Evolutionary conservation across 2,329 filamentous ascomycete species (phyloP).

Genomic region (Aspergillus ochraceus): DNA sequence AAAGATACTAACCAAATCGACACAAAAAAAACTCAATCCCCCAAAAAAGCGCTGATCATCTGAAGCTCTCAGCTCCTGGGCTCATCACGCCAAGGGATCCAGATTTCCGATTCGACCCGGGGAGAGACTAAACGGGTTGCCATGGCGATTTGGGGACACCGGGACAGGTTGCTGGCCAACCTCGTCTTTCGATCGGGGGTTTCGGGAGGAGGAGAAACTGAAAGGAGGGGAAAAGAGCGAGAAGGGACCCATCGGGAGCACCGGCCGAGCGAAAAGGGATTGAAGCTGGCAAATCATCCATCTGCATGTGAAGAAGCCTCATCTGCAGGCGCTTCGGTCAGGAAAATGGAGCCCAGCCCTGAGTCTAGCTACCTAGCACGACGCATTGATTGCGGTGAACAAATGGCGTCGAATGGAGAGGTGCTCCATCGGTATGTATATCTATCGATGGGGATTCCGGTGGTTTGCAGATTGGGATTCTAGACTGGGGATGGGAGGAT

Average conservation of each 20-base stretch:
- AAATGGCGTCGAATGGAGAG: background rate
- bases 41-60: slow-evolving; percentile 9
- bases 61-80: slow-evolving; percentile 7
- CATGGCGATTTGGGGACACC: slow-evolving; percentile 18
- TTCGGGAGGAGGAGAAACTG: background rate
- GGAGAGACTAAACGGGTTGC: slow-evolving; percentile 14
- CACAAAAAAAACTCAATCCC: background rate
- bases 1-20: background rate
- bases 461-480: background rate
- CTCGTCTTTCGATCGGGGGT: slow-evolving; percentile 12
- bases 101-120: slow-evolving; percentile 19
- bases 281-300: background rate
- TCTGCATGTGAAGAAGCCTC: slow-evolving; percentile 7
- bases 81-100: slow-evolving; percentile 15
- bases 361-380: background rate
- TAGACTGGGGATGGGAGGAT: background rate
- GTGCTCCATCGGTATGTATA: background rate
- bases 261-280: background rate
- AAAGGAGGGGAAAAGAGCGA: background rate
- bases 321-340: background rate
- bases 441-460: background rate
- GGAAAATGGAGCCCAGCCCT: background rate
- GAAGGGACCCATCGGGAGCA: background rate
- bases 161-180: slow-evolving; percentile 11
- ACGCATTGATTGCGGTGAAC: slow-evolving; percentile 3